Evolutionary conservation across 306 rosid species (phyloP), one percentile per base, ranked within the genome.

Genomic region (Pyrus betulifolia): DNA sequence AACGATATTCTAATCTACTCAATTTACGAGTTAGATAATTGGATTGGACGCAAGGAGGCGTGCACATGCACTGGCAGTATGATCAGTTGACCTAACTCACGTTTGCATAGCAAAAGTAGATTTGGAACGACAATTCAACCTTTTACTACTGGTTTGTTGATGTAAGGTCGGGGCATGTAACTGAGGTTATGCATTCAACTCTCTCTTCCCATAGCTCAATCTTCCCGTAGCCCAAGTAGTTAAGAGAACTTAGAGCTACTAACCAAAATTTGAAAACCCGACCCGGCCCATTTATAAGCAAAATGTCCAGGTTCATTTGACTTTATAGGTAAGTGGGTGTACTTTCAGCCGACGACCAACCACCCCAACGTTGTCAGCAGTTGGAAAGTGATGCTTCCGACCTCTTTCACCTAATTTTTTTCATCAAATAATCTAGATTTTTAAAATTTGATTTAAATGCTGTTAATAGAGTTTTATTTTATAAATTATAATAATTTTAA

Each of bases 401-500:
- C n/a, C n/a, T n/a, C 1, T 33, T 33, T 2, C 0, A 35, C 2
- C 8, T 35, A 6, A 35, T 35, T 0, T 0, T 35, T 35, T 0
- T 6, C 2, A 35, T 35, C 8, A 35, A 35, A 35, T 2, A 35
- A 35, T 35, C n/a, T n/a, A n/a, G n/a, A n/a, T n/a, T 35, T 35
- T 35, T 35, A 1, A 35, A 35, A 35, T 35, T 35, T 35, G 8
- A 35, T 35, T 2, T 0, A 6, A 35, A 8, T 2, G 1, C 0
- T 0, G 4, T 8, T 6, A 35, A 35, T 0, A 35, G 0, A 2
- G 0, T 1, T 1, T 0, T 0, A 35, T 1, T 33, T 0, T 33
- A 33, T 5, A 1, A 35, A 0, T 35, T 35, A 6, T 35, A 6
- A 35, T 35, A 35, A 35, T 35, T 35, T 35, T 35, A 35, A 4